These are phyloP conservation scores for Craspedostauros australis DNA, from an alignment of 108 stramenopile genomes.

Conservation along the genomic window DNA sequence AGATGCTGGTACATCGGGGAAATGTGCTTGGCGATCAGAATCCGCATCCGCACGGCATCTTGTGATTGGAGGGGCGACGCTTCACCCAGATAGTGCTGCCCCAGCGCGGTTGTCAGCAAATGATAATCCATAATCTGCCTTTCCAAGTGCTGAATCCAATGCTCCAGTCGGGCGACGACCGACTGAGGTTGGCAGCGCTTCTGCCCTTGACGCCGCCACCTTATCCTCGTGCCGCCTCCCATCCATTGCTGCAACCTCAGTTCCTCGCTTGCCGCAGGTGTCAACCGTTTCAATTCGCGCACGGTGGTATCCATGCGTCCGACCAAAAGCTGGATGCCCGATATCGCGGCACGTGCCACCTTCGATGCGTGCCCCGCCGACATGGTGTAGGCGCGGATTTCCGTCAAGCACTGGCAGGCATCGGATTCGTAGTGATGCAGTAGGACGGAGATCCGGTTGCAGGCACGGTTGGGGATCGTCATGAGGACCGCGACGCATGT, in stretches of 20 bases:
- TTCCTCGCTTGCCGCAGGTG: conserved; percentile 22
- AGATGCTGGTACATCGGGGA: conserved; percentile 14
- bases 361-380: conserved; percentile 14
- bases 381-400: conserved; percentile 11
- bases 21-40: conserved; percentile 14
- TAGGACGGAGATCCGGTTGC: conserved; percentile 4
- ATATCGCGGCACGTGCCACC: conserved; percentile 18
- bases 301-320: conserved; percentile 10
- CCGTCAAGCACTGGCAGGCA: conserved; percentile 12
- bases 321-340: conserved; percentile 27
- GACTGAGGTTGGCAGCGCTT: too few species aligned
- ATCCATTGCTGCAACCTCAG: too few species aligned
- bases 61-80: conserved; percentile 14
- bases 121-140: conserved; percentile 20
- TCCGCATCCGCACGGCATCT: conserved; percentile 13
- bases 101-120: conserved; percentile 20
- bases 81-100: conserved; percentile 29
- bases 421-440: conserved; percentile 14
- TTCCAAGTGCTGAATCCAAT: conserved; percentile 19
- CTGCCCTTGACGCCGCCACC: too few species aligned
- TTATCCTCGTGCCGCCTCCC: too few species aligned
- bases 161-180: not conserved
- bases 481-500: conserved; percentile 17
- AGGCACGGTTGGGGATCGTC: conserved; percentile 28
- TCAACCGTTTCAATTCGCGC: conserved; percentile 1